Percentiles rank a stretch among this genome's conserved stretches.
Conservation (phyloP, 176 grass and related monocot genomes). For the Bothriochloa decipiens region DNA sequence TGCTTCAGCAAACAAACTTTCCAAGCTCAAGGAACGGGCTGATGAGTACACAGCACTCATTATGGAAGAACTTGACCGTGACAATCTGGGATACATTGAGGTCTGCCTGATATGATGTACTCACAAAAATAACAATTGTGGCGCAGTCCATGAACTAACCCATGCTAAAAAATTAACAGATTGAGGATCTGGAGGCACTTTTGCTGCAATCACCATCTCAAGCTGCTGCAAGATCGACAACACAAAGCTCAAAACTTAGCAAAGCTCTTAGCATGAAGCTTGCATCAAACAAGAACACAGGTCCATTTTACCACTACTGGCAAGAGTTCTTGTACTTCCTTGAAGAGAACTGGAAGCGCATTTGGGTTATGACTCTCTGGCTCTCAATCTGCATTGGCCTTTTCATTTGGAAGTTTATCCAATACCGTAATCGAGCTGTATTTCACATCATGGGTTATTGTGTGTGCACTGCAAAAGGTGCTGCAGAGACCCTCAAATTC, state of each 20-base stretch:
- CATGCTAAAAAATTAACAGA: constrained; percentile 40
- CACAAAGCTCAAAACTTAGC: constrained; percentile 87
- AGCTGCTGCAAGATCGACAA: constrained; percentile 55
- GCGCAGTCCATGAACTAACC: constrained; percentile 19
- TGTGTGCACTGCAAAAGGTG: constrained; percentile 77
- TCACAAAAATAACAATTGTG: neutral
- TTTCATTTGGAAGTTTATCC: constrained; percentile 88
- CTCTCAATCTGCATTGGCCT: constrained; percentile 70
- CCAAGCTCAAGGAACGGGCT: constrained; percentile 77
- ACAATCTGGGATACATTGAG: constrained; percentile 78
- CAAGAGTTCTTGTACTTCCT: constrained; percentile 69
- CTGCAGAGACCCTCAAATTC: constrained; percentile 84
- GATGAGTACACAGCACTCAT: constrained; percentile 88
- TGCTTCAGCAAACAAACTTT: constrained; percentile 93
- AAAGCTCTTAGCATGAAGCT: constrained; percentile 86
- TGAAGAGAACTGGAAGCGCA: constrained; percentile 90
- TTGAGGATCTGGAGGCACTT: constrained; percentile 78
- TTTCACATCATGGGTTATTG: constrained; percentile 86
- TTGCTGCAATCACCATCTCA: constrained; percentile 68
- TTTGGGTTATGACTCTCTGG: constrained; percentile 84
- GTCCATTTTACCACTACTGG: constrained; percentile 53
- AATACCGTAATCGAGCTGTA: constrained; percentile 78
- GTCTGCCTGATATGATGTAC: constrained; percentile 36
- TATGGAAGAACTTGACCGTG: constrained; percentile 90
- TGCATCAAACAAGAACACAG: constrained; percentile 49